Evolutionary conservation across 768 basidiomycete species (phyloP).

Genomic region (Hirschioporus abietinus): DNA sequence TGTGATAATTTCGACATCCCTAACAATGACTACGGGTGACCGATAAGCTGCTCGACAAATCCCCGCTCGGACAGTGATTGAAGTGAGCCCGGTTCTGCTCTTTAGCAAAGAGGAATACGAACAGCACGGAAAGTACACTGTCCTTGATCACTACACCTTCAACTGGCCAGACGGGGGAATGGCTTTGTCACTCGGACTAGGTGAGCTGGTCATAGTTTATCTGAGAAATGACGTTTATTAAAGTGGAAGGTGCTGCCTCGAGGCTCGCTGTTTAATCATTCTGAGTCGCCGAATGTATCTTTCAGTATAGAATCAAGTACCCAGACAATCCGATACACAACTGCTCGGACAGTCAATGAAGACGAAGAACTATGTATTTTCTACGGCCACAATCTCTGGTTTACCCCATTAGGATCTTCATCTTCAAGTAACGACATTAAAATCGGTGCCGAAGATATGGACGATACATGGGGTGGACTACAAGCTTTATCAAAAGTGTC

Average conservation of each 20-base stretch:
- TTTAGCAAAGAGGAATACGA: slow-evolving; percentile 68
- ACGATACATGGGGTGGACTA: slow-evolving; percentile 46
- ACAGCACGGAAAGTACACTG: slow-evolving; percentile 52
- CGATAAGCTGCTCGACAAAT: slow-evolving; percentile 46
- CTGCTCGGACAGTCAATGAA: slow-evolving; percentile 43
- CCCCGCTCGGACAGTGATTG: slow-evolving; percentile 61
- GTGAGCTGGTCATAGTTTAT: slow-evolving; percentile 32
- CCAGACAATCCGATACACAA: slow-evolving; percentile 60
- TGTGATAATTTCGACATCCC: slow-evolving; percentile 3
- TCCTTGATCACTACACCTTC: slow-evolving; percentile 73
- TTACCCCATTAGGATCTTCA: slow-evolving; percentile 35
- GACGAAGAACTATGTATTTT: slow-evolving; percentile 79
- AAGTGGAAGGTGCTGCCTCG: neutral
- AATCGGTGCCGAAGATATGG: slow-evolving; percentile 18
- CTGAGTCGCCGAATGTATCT: slow-evolving; percentile 61
- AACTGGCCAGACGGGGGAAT: slow-evolving; percentile 68
- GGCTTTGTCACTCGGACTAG: slow-evolving; percentile 76
- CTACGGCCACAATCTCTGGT: slow-evolving; percentile 68
- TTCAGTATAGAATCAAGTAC: slow-evolving; percentile 48
- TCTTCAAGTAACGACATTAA: neutral
- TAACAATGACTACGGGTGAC: neutral
- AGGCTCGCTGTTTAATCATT: slow-evolving; percentile 86
- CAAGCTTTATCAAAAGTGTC: slow-evolving; percentile 19
- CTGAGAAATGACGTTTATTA: slow-evolving; percentile 7
- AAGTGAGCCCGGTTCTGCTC: slow-evolving; percentile 82